Evolutionary conservation across 2,329 filamentous ascomycete species (phyloP).

Genomic region (Beauveria asiatica): DNA sequence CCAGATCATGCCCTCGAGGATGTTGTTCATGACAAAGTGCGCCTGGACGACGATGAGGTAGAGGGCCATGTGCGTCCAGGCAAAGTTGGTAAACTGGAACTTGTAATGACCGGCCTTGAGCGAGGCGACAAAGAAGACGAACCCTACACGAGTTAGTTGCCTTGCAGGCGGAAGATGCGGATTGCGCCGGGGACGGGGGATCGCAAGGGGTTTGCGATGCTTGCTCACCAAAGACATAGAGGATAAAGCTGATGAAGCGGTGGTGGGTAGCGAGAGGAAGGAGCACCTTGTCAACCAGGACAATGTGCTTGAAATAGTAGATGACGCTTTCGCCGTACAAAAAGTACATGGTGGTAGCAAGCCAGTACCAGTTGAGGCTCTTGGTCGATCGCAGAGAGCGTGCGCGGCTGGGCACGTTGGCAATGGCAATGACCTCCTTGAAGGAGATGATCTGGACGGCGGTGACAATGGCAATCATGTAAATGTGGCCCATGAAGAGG

Average conservation of each 20-base stretch:
- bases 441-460: conserved; percentile 94
- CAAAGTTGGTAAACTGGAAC: conserved; percentile 98
- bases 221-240: conserved; percentile 80
- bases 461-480: conserved; percentile 89
- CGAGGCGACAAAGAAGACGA: conserved; percentile 95
- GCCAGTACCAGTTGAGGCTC: conserved; percentile 97
- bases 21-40: conserved; percentile 99
- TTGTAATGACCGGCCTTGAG: conserved; percentile 93
- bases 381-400: conserved; percentile 90
- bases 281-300: conserved; percentile 87
- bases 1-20: conserved; percentile 99
- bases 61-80: conserved; percentile 98
- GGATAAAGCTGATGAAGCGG: conserved; percentile 95
- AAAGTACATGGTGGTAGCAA: conserved; percentile 99
- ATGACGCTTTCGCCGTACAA: conserved; percentile 98
- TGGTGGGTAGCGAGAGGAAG: conserved; percentile 94
- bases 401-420: conserved; percentile 85
- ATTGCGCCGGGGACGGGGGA: not conserved
- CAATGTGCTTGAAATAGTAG: conserved; percentile 99
- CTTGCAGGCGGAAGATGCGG: not conserved
- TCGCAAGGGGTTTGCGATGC: too few species aligned
- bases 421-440: conserved; percentile 98
- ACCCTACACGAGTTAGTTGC: conserved; percentile 50
- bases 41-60: conserved; percentile 97
- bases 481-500: conserved; percentile 94